Evolutionary conservation across 768 basidiomycete species (phyloP).

Genomic region (Boletus sp.): DNA sequence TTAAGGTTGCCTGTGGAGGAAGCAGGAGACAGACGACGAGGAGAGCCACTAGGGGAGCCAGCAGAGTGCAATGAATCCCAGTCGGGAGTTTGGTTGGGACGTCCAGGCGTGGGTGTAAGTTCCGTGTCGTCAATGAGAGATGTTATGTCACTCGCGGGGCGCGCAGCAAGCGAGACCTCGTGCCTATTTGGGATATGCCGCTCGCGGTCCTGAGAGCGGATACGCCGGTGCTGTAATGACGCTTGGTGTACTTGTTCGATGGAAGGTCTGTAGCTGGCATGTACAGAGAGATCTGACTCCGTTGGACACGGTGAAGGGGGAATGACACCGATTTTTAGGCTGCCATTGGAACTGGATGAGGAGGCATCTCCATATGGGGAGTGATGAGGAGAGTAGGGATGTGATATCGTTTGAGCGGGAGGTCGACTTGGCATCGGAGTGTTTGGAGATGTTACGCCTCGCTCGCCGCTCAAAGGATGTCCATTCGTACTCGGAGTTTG

Average conservation of each 20-base stretch:
- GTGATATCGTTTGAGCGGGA: constrained; percentile 12
- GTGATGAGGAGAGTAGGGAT: constrained; percentile 5
- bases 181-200: constrained; percentile 30
- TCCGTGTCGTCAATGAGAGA: constrained; percentile 24
- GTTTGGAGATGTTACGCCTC: neutral
- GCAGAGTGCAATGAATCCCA: constrained; percentile 13
- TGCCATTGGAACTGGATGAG: constrained; percentile 15
- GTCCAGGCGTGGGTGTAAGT: constrained; percentile 28
- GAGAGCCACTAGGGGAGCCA: constrained; percentile 8
- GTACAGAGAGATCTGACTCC: constrained; percentile 15
- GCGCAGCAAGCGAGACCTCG: constrained; percentile 34
- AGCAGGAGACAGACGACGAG: constrained; percentile 30
- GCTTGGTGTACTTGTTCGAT: constrained; percentile 20
- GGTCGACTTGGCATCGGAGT: neutral
- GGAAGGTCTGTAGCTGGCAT: constrained; percentile 2
- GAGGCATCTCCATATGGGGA: constrained; percentile 2
- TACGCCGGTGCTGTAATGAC: constrained; percentile 24
- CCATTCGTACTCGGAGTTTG: constrained; percentile 4
- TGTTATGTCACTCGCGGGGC: constrained; percentile 24
- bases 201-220: constrained; percentile 32
- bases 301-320: constrained; percentile 29
- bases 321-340: constrained; percentile 32
- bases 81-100: constrained; percentile 11
- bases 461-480: neutral
- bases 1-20: constrained; percentile 33